Evolutionary conservation across 306 rosid species (phyloP).

Genomic region (Vigna radiata): DNA sequence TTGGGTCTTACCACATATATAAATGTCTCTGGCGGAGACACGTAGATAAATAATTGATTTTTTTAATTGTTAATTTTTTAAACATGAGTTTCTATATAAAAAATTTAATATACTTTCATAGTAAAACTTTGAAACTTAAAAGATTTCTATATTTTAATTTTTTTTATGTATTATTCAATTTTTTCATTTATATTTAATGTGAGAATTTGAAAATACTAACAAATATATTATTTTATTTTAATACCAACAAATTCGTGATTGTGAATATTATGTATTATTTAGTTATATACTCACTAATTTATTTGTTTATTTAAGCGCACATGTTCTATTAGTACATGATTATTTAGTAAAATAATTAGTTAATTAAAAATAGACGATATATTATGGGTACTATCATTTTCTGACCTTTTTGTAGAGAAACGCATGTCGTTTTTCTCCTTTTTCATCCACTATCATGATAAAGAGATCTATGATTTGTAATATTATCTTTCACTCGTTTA

Average conservation of each 20-base stretch:
- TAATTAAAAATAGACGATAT: not conserved
- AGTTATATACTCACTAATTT: not conserved
- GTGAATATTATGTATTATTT: not conserved
- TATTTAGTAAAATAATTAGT: not conserved
- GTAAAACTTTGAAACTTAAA: no score
- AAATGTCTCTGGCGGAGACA: no score
- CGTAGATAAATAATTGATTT: no score
- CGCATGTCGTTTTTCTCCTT: not conserved
- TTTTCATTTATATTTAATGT: no score
- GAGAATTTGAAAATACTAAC: no score
- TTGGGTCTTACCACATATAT: no score
- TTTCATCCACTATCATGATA: not conserved
- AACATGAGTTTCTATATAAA: no score
- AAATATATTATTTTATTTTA: not conserved
- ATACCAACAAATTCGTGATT: not conserved
- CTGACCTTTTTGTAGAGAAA: not conserved
- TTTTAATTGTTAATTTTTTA: no score
- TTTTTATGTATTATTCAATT: no score
- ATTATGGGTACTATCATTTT: constrained; percentile 3
- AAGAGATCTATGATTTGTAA: constrained; percentile 9
- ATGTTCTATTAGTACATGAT: not conserved
- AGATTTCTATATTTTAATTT: no score
- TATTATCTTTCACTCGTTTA: constrained; percentile 1
- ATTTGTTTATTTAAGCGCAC: not conserved
- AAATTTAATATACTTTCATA: no score